phyloP scores from a whole-genome alignment of 805 yeast species.

The Jamesozyma spencerorum region DNA sequence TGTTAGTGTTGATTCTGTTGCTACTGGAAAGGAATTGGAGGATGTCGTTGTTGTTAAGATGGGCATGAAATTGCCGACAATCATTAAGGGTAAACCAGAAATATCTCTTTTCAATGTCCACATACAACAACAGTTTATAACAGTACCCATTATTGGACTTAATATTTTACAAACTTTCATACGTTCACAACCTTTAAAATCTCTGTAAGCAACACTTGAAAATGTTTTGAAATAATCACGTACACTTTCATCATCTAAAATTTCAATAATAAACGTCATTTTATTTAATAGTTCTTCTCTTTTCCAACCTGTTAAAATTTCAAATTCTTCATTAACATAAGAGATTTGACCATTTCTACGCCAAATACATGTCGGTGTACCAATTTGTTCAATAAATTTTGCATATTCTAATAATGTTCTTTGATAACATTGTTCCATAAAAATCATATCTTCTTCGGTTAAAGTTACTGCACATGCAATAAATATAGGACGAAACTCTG shows the following conservation, averaged over 20 bases:
- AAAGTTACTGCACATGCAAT: constrained; percentile 85
- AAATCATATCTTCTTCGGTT: constrained; percentile 83
- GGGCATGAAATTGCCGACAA: constrained; percentile 87
- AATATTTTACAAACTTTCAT: constrained; percentile 78
- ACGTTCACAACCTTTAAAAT: constrained; percentile 78
- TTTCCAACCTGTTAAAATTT: constrained; percentile 85
- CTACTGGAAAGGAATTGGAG: too few species aligned
- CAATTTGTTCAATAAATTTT: constrained; percentile 70
- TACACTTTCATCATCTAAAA: constrained; percentile 81
- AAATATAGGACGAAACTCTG: constrained; percentile 84
- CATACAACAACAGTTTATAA: constrained; percentile 67
- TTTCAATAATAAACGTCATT: constrained; percentile 63
- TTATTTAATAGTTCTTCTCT: constrained; percentile 56
- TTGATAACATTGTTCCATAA: constrained; percentile 95
- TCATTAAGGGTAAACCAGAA: constrained; percentile 95
- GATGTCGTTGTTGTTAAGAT: constrained; percentile 29
- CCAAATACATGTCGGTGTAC: constrained; percentile 95
- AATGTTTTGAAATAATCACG: constrained; percentile 82
- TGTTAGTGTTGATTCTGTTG: too few species aligned
- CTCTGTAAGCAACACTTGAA: constrained; percentile 80
- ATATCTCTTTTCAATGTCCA: constrained; percentile 94
- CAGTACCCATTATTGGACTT: constrained; percentile 43
- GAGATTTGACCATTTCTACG: constrained; percentile 92
- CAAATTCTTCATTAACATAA: constrained; percentile 89
- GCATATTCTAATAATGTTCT: constrained; percentile 84